A percentile compares a stretch with the other conserved stretches of the same genome.
Evolutionary conservation across 148 eudicot species (phyloP).

Genomic region (Pharnaceum exiguum): DNA sequence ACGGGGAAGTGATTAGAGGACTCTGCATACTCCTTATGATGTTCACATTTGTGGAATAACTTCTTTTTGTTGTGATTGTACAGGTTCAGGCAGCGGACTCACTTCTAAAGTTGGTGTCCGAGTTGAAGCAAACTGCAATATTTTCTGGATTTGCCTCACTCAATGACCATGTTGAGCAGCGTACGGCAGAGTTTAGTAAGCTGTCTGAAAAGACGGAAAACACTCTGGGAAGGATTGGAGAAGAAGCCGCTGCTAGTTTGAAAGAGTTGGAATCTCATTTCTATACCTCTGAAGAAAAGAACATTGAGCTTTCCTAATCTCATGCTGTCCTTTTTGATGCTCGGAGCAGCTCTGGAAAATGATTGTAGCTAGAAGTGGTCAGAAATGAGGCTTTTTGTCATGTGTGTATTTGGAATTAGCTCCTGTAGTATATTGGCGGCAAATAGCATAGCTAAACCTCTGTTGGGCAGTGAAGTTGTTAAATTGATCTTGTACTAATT

Average conservation of each 20-base stretch:
- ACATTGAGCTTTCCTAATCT: constrained; percentile 20
- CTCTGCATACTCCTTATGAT: neutral
- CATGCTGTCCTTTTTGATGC: too few species aligned
- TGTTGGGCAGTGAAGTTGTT: too few species aligned
- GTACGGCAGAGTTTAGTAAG: constrained; percentile 55
- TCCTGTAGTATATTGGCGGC: too few species aligned
- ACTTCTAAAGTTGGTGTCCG: constrained; percentile 72
- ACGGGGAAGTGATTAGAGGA: too few species aligned
- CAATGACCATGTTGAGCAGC: constrained; percentile 78
- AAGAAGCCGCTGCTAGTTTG: constrained; percentile 86
- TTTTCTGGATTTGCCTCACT: constrained; percentile 91
- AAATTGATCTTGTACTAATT: too few species aligned
- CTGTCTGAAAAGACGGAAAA: constrained; percentile 54
- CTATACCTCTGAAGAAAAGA: constrained; percentile 58
- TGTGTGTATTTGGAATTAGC: too few species aligned
- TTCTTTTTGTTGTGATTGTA: neutral
- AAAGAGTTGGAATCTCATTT: constrained; percentile 83
- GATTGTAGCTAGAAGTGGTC: too few species aligned
- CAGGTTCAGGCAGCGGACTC: constrained; percentile 95
- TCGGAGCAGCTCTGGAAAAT: too few species aligned
- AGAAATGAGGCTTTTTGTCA: too few species aligned
- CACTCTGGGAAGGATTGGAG: constrained; percentile 61
- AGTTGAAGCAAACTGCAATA: constrained; percentile 79
- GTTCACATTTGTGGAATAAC: neutral
- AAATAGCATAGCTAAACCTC: too few species aligned